A percentile compares a stretch with the other conserved stretches of the same genome.
These are phyloP conservation scores for Mycena vulgaris DNA, from an alignment of 768 basidiomycete genomes.

Conservation along the genomic window DNA sequence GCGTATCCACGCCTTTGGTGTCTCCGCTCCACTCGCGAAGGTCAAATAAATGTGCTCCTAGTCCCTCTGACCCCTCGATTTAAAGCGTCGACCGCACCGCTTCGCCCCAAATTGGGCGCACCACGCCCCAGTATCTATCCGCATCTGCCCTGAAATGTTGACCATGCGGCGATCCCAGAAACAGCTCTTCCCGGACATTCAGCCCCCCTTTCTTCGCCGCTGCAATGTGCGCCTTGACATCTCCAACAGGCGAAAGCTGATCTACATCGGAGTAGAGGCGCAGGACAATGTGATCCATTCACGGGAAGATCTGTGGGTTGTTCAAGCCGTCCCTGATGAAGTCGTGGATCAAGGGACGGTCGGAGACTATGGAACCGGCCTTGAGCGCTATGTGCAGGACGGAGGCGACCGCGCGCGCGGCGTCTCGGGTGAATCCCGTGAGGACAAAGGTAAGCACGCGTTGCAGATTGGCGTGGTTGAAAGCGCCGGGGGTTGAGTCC, in stretches of 20 bases:
- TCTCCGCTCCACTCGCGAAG: too few relatives aligned
- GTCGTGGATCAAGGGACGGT: neutral
- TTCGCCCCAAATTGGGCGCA: neutral
- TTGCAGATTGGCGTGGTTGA: neutral
- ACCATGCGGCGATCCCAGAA: neutral
- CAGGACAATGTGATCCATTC: too few relatives aligned
- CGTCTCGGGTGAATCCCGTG: neutral
- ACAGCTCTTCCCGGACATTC: neutral
- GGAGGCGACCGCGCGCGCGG: neutral
- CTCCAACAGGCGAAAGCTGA: neutral
- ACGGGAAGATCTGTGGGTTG: too few relatives aligned
- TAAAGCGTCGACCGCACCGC: neutral
- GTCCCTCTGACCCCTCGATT: neutral
- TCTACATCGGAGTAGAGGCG: too few relatives aligned
- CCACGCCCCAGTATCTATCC: neutral
- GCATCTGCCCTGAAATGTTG: neutral
- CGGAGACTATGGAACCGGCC: neutral
- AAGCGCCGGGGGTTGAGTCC: constrained; percentile 5
- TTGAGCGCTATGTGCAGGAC: neutral
- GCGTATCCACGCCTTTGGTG: too few relatives aligned
- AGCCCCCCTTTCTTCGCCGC: neutral
- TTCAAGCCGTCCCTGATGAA: neutral
- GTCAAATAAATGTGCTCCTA: neutral
- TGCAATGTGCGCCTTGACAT: neutral
- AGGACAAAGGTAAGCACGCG: neutral